Evolutionary conservation across 768 basidiomycete genomes (phyloP).

Genomic region (Lactarius sp.): DNA sequence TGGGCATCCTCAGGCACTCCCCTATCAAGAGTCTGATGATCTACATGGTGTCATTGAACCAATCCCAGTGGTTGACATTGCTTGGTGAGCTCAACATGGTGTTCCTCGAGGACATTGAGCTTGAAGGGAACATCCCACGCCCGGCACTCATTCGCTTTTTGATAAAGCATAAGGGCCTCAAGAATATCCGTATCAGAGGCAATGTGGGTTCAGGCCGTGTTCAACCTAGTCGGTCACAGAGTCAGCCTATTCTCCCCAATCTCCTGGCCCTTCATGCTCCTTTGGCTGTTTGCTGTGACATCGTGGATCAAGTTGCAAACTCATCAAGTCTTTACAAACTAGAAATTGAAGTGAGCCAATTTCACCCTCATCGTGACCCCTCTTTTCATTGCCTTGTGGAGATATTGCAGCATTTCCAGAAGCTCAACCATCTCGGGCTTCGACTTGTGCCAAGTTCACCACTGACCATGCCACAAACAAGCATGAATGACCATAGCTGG

Average conservation of each 20-base stretch:
- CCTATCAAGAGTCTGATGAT: background rate
- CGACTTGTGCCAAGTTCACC: background rate
- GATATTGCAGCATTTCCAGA: background rate
- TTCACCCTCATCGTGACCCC: background rate
- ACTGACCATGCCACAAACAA: background rate
- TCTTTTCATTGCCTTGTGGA: background rate
- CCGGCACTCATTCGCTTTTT: background rate
- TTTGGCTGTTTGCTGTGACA: no score
- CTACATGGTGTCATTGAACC: no score
- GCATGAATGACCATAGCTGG: background rate
- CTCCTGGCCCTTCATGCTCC: no score
- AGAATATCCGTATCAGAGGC: background rate
- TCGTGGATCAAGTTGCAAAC: no score
- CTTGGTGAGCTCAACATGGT: background rate
- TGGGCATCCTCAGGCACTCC: background rate
- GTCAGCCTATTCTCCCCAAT: no score
- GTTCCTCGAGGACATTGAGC: background rate
- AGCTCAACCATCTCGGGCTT: background rate
- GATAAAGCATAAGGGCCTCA: background rate
- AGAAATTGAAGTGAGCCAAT: no score
- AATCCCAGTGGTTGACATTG: background rate
- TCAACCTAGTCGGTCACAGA: no score
- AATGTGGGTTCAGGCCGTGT: no score
- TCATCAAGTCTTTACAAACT: no score
- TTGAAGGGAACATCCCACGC: no score